Evolutionary conservation across 2,329 filamentous ascomycete genomes (phyloP), one percentile per base, ranked within the genome.

Genomic region (Biscogniauxia mediterranea): DNA sequence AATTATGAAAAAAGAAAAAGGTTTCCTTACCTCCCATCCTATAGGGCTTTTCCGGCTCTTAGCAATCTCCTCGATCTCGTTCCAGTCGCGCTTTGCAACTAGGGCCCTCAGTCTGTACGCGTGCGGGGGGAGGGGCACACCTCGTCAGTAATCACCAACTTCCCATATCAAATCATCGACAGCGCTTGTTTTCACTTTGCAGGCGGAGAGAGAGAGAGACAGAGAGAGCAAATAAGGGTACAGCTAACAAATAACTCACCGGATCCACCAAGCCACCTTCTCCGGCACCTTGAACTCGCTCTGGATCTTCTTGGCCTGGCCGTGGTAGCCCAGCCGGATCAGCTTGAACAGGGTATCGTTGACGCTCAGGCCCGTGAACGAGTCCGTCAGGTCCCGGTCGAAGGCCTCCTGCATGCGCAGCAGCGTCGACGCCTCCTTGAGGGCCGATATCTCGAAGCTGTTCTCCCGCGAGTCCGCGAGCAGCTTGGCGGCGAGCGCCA

Each of bases 341-440:
- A 99, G 83, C 74, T 93, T 91, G 78, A 94, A 96, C 70, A 98
- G 85, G 1, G 95, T 99, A 73, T 96, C 90, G 73, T 98, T 95
- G 57, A 97, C 86, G 66, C 89, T 92, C 17, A 98, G 81, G 0
- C 95, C 94, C 2, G 90, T 85, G 70, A 94, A 97, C 0, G 83
- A 83, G 61, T 89, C 85, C 1, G 87, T 87, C 56, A 97, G 80
- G 64, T 99, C 95, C 42, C 90, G 89, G 71, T 97, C 93, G 61
- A 97, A 88, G 0, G 85, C 83, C 70, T 96, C 92, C 74, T 99
- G 95, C 74, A 93, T 85, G n/a, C 90, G 87, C 50, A 98, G 79
- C 15, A 99, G 81, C 54, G 89, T 87, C 23, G 87, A 85, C 0
- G 93, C 89, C 75, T 99, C 95, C 63, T 92, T 89, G 23, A 98